Percentiles rank a stretch among this genome's conserved stretches.
Evolutionary conservation across 169 alveolate genomes (phyloP).

Genomic region (Ichthyophthirius multifiliis): DNA sequence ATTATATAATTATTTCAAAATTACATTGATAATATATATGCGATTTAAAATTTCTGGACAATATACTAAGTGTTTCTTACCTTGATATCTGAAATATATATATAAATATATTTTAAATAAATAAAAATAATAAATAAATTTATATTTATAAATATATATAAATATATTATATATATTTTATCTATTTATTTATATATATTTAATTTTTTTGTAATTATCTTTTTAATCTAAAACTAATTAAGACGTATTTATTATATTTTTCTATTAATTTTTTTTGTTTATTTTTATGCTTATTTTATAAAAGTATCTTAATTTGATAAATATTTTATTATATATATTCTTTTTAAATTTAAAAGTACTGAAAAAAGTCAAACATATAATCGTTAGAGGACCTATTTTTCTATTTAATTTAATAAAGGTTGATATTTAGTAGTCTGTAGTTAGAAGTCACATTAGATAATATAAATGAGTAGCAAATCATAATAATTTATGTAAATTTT

Average conservation of each 20-base stretch:
- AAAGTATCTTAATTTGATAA: conserved; percentile 62
- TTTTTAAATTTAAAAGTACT: conserved; percentile 60
- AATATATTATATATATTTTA: too few relatives aligned
- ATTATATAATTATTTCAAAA: too few relatives aligned
- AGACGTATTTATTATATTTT: conserved; percentile 70
- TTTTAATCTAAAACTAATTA: conserved; percentile 43
- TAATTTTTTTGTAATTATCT: conserved; percentile 24
- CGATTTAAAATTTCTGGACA: too few relatives aligned
- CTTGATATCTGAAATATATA: too few relatives aligned
- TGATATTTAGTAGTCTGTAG: conserved; percentile 74
- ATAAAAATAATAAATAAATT: too few relatives aligned
- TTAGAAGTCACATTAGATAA: conserved; percentile 82
- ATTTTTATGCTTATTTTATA: conserved; percentile 62
- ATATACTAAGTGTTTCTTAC: too few relatives aligned
- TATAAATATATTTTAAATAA: too few relatives aligned
- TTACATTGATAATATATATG: too few relatives aligned
- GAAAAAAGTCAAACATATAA: conserved; percentile 79
- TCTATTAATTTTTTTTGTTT: conserved; percentile 57
- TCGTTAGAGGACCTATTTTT: conserved; percentile 44
- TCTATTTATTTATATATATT: conserved; percentile 19
- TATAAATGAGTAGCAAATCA: conserved; percentile 85
- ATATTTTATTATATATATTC: conserved; percentile 76
- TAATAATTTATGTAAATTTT: conserved; percentile 90
- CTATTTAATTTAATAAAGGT: conserved; percentile 52
- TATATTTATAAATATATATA: too few relatives aligned